Percentiles rank a stretch among this genome's conserved stretches.
phyloP scores from a whole-genome alignment of 768 basidiomycete species.

The Podaxis pistillaris region DNA sequence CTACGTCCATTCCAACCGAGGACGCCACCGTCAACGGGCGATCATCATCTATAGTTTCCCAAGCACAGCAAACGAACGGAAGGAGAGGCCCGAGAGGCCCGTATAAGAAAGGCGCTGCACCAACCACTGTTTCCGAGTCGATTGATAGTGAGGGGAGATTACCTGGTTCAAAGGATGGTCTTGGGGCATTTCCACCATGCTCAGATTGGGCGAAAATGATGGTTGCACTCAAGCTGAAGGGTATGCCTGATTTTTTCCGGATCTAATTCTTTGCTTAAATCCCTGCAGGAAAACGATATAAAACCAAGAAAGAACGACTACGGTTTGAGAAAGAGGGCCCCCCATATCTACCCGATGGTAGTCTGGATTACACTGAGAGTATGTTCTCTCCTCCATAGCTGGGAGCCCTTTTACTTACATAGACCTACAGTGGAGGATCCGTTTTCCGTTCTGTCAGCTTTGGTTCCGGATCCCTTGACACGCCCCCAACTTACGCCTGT shows the following conservation, averaged over 20 bases:
- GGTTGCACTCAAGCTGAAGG: slow-evolving; percentile 74
- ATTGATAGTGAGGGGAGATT: slow-evolving; percentile 69
- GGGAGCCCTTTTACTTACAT: slow-evolving; percentile 12
- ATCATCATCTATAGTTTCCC: slow-evolving; percentile 46
- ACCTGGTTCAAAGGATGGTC: slow-evolving; percentile 75
- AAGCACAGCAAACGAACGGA: slow-evolving; percentile 33
- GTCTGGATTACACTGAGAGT: slow-evolving; percentile 74
- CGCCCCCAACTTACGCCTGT: slow-evolving; percentile 59
- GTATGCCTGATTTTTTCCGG: slow-evolving; percentile 29
- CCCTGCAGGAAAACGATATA: slow-evolving; percentile 65
- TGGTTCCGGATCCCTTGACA: slow-evolving; percentile 58
- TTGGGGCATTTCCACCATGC: slow-evolving; percentile 68
- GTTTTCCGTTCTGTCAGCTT: slow-evolving; percentile 61
- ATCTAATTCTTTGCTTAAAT: neutral
- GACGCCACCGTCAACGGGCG: slow-evolving; percentile 41
- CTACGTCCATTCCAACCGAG: slow-evolving; percentile 42
- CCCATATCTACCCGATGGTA: slow-evolving; percentile 71
- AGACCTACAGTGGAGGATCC: slow-evolving; percentile 68
- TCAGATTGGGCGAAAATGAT: slow-evolving; percentile 74
- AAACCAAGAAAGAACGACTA: slow-evolving; percentile 77
- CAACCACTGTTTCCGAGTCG: slow-evolving; percentile 37
- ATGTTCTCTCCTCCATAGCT: slow-evolving; percentile 23
- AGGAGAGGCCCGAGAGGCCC: slow-evolving; percentile 51
- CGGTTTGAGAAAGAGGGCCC: slow-evolving; percentile 78
- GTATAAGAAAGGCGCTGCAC: slow-evolving; percentile 43